phyloP scores from a whole-genome alignment of 805 yeast genomes.

The Myxozyma udenii region DNA sequence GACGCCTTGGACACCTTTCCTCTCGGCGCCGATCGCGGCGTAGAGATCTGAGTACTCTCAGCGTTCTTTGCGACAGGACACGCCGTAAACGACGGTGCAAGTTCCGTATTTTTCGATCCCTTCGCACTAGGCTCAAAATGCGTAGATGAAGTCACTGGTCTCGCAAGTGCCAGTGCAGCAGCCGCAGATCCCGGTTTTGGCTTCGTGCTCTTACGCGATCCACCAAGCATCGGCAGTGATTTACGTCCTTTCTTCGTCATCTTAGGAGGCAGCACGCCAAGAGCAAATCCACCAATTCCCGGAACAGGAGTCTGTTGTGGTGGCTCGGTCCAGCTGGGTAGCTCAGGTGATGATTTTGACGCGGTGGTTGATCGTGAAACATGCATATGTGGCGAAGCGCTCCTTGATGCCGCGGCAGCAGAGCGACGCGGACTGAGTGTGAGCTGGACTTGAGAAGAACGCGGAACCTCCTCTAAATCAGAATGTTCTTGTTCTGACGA shows the following conservation, averaged over 20 bases:
- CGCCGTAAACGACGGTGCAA: neutral
- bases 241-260: constrained; percentile 48
- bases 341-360: neutral
- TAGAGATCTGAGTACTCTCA: neutral
- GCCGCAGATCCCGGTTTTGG: constrained; percentile 9
- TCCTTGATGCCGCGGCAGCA: too few species aligned
- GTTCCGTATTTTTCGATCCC: neutral
- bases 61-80: neutral
- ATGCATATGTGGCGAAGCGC: neutral
- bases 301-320: constrained; percentile 53
- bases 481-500: too few species aligned
- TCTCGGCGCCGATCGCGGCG: too few species aligned
- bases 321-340: constrained; percentile 48
- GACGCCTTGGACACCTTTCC: too few species aligned
- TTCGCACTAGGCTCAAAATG: too few species aligned
- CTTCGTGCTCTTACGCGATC: neutral
- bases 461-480: too few species aligned
- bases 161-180: neutral
- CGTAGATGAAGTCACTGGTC: too few species aligned
- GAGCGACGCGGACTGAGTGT: neutral
- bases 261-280: constrained; percentile 64
- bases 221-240: constrained; percentile 32
- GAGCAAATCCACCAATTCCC: constrained; percentile 67
- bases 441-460: neutral
- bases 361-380: neutral